Percentiles rank a stretch among this genome's conserved stretches.
Conservation (phyloP, 2,329 filamentous ascomycete species). For the Sarocladium brachiariae region DNA sequence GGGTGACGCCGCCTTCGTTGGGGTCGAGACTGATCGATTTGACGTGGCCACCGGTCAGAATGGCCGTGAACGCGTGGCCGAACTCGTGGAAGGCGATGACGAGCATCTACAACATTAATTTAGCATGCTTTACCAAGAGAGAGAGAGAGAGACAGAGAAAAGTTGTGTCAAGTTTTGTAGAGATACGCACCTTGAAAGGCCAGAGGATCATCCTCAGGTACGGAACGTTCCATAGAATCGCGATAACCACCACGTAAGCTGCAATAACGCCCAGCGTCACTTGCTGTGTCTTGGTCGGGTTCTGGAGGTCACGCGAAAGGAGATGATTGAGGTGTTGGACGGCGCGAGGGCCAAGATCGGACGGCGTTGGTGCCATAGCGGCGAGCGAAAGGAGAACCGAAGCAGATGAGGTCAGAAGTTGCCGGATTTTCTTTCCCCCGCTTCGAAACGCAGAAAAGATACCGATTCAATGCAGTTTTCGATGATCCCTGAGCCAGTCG, state of each 20-base stretch:
- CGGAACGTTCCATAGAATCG: constrained; percentile 72
- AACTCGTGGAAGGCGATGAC: constrained; percentile 81
- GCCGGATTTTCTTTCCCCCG: no score
- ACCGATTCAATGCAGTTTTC: no score
- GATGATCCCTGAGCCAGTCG: no score
- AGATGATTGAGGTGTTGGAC: constrained; percentile 22
- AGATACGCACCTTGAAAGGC: constrained; percentile 64
- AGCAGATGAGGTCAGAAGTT: no score
- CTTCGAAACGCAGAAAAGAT: no score
- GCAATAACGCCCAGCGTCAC: constrained; percentile 66
- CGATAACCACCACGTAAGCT: constrained; percentile 66
- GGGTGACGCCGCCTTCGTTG: constrained; percentile 72
- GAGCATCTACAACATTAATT: constrained; percentile 63
- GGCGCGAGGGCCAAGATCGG: background rate
- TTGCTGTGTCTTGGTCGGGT: constrained; percentile 60
- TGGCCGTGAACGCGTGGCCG: constrained; percentile 65
- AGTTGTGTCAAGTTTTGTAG: no score
- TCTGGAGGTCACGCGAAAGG: constrained; percentile 44
- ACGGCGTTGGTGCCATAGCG: constrained; percentile 8
- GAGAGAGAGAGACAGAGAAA: no score
- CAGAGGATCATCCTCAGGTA: constrained; percentile 69
- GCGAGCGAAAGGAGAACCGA: background rate
- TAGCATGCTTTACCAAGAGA: no score
- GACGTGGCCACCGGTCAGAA: constrained; percentile 66
- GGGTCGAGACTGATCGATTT: constrained; percentile 70